These are phyloP conservation scores for Falciphora oryzae DNA, from an alignment of 2,329 filamentous ascomycete species.

Conservation along the genomic window DNA sequence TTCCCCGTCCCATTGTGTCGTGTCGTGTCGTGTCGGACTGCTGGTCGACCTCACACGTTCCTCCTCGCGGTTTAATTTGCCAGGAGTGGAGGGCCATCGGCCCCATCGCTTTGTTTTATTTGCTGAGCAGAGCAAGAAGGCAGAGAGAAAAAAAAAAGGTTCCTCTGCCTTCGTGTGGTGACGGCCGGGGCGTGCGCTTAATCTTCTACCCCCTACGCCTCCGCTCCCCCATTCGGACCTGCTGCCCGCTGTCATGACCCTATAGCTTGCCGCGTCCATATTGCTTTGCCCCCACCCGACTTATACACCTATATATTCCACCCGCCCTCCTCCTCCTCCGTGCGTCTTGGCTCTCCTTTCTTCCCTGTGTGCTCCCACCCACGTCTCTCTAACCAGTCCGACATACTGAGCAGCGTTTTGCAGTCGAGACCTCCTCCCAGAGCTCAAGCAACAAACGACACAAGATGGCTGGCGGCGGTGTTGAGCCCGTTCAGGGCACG, in stretches of 20 bases:
- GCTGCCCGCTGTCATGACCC: not conserved
- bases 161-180: not conserved
- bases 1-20: constrained; percentile 3
- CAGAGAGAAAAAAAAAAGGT: not conserved
- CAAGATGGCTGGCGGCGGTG: constrained; percentile 12
- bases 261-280: not conserved
- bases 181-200: not conserved
- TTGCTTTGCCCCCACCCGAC: not conserved
- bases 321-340: not conserved
- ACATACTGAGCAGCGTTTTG: not conserved
- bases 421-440: not conserved
- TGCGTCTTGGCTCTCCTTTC: not conserved
- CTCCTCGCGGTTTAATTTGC: constrained; percentile 5
- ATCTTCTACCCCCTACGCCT: not conserved
- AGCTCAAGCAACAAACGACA: not conserved
- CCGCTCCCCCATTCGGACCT: not conserved
- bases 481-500: constrained; percentile 21
- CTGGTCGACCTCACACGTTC: not conserved
- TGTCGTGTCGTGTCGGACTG: not conserved
- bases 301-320: constrained; percentile 1
- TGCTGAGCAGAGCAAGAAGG: not conserved
- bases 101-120: not conserved
- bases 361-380: not conserved
- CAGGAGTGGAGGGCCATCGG: not conserved
- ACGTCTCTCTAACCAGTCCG: not conserved